Conservation (phyloP, 352 stramenopile genomes). For the Phytophthora sp. region DNA sequence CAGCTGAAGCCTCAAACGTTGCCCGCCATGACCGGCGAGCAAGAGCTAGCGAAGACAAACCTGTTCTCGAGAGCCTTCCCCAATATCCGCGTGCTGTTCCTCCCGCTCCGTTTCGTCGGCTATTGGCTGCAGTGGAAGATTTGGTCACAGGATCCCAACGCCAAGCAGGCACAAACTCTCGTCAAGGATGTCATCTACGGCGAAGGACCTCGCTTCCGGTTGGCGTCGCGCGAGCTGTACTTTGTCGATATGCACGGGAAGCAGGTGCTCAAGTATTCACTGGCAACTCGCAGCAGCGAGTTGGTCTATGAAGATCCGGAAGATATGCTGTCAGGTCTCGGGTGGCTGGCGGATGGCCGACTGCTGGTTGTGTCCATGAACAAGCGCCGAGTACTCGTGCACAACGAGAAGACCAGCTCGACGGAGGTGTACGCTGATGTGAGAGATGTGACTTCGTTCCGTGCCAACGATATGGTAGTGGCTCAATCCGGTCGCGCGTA, state of each 20-base stretch:
- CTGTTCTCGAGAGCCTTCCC: constrained; percentile 26
- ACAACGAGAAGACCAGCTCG: constrained; percentile 32
- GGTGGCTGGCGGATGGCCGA: constrained; percentile 56
- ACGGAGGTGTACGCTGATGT: constrained; percentile 50
- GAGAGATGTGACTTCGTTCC: constrained; percentile 41
- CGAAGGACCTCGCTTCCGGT: constrained; percentile 59
- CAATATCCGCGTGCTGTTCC: constrained; percentile 20
- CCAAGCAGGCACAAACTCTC: constrained; percentile 9
- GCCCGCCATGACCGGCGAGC: not conserved
- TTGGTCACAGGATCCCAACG: constrained; percentile 6
- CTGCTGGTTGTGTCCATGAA: constrained; percentile 59
- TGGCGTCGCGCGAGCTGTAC: constrained; percentile 49
- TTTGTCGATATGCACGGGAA: constrained; percentile 65
- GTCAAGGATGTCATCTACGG: constrained; percentile 40
- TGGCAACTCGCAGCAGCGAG: constrained; percentile 31
- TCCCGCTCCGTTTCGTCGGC: constrained; percentile 28
- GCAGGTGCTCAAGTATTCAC: constrained; percentile 53
- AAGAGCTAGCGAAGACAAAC: constrained; percentile 5
- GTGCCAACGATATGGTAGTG: constrained; percentile 70
- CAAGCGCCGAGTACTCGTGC: constrained; percentile 42
- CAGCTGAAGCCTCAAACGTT: too few species aligned
- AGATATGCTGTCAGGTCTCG: constrained; percentile 58
- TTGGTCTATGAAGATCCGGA: constrained; percentile 43
- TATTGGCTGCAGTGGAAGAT: constrained; percentile 30
- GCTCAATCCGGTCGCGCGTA: constrained; percentile 42